Conservation (phyloP, 106 monocot species). For the Chionographis japonica region DNA sequence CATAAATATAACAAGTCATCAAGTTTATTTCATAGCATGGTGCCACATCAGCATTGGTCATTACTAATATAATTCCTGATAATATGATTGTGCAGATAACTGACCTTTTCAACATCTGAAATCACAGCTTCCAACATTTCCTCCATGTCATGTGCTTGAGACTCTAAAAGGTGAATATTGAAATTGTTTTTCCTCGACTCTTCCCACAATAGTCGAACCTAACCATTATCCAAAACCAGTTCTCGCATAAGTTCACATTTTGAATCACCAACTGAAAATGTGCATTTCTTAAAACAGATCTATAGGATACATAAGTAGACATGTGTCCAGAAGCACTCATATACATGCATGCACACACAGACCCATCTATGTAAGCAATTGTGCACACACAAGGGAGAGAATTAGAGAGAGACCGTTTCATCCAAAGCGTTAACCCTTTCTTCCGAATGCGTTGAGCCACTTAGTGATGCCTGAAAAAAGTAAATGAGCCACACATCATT, state of each 20-base stretch:
- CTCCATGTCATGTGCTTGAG: slow-evolving; percentile 40
- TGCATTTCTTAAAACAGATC: too few relatives aligned
- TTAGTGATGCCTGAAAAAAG: slow-evolving; percentile 41
- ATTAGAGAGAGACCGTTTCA: slow-evolving; percentile 52
- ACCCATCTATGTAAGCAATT: background rate
- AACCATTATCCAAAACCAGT: background rate
- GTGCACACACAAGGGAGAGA: background rate
- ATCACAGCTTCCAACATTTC: slow-evolving; percentile 43
- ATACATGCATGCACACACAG: background rate
- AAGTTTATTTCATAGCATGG: too few relatives aligned
- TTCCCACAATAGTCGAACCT: slow-evolving; percentile 62
- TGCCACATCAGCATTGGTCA: background rate
- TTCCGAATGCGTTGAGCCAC: slow-evolving; percentile 17
- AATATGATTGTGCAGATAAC: slow-evolving; percentile 1
- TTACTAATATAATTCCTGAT: background rate
- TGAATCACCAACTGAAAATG: too few relatives aligned
- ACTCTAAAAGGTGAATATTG: slow-evolving; percentile 48
- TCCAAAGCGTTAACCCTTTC: slow-evolving; percentile 33
- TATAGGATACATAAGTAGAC: too few relatives aligned
- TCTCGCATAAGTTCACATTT: background rate
- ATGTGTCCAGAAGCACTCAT: background rate
- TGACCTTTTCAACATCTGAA: slow-evolving; percentile 60
- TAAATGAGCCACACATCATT: background rate
- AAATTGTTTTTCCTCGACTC: slow-evolving; percentile 65
- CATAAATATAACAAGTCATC: too few relatives aligned